Base-by-base conservation (phyloP, 2,329 filamentous ascomycete species). In the Cladophialophora psammophila region DNA sequence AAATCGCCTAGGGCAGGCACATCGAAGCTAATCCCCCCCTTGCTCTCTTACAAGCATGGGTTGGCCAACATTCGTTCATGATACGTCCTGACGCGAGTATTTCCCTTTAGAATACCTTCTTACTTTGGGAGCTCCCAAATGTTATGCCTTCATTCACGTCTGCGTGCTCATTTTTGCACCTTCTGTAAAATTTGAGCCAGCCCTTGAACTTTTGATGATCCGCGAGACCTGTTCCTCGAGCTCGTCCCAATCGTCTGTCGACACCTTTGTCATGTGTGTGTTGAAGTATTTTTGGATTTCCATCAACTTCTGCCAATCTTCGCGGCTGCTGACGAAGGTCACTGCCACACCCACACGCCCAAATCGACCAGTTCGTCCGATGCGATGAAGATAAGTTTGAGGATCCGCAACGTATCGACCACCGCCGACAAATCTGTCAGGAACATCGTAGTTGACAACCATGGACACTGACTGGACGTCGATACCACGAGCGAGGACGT, bases 351-450 rank as follows among this genome's bases (percentile, higher is more conserved):
- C 95, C 38, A 98, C 93, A 78, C 94, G 94, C 65, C 95, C 95
- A 75, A 99, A 99, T 72, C 95, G 92, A 71, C 95, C 95, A 13
- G 95, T 99, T 76, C 95, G 93, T 69, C 95, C 95, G 74, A 99
- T 99, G 77, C 95, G 91, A 85, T 99, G 95, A 57, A 99, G 90
- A 77, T 99, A 99, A 0, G 95, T 99, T 82, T 98, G 94, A 55
- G 89, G 89, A 76, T 99, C 95, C 13, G 94, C 91, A 36, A 86
- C 81, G 48, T 65, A 67, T 59, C 60, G 66, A 8, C 71, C 69
- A 12, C 63, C 58, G 34, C 71, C 70, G 20, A 69, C 58, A 26
- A 78, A 78, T 55, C 80, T 78, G 63, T 84, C 83, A 3, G 84
- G 84, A 38, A 86, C 80, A 74, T 88, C 85, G 80, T 99, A 99